Evolutionary conservation across 257 asterid genomes (phyloP).

Genomic region (Pogostemon cablin): DNA sequence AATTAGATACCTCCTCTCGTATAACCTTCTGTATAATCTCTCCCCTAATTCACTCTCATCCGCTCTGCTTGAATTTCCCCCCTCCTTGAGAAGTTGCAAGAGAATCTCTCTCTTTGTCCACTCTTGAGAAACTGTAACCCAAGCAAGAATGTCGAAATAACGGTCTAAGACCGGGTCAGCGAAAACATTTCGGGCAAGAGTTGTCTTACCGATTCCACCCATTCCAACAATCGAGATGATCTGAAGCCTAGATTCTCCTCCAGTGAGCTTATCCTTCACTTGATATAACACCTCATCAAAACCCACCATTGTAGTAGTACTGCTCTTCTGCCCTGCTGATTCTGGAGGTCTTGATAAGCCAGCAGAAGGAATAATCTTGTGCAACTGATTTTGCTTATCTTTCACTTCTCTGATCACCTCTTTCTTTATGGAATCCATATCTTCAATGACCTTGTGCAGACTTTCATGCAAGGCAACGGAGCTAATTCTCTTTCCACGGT

Average conservation of each 20-base stretch:
- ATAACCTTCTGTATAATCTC: slow-evolving; percentile 6
- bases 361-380: background rate
- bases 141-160: slow-evolving; percentile 20
- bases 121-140: slow-evolving; percentile 29
- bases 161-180: background rate
- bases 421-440: background rate
- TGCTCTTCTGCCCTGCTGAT: background rate
- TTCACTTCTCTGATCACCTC: slow-evolving; percentile 11
- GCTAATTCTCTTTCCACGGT: no score
- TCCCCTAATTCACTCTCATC: slow-evolving; percentile 12
- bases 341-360: background rate
- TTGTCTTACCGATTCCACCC: slow-evolving; percentile 39
- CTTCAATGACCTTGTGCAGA: background rate
- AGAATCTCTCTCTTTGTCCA: background rate
- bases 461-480: no score
- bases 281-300: background rate
- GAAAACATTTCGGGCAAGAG: slow-evolving; percentile 30
- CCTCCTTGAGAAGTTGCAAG: background rate
- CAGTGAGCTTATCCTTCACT: slow-evolving; percentile 14
- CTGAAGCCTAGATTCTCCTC: background rate
- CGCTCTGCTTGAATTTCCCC: background rate
- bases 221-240: slow-evolving; percentile 26
- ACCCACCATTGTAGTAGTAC: background rate
- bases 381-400: background rate
- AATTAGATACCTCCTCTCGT: slow-evolving; percentile 6